Evolutionary conservation across 2,329 filamentous ascomycete genomes (phyloP).

Genomic region (Colletotrichum simmondsii): DNA sequence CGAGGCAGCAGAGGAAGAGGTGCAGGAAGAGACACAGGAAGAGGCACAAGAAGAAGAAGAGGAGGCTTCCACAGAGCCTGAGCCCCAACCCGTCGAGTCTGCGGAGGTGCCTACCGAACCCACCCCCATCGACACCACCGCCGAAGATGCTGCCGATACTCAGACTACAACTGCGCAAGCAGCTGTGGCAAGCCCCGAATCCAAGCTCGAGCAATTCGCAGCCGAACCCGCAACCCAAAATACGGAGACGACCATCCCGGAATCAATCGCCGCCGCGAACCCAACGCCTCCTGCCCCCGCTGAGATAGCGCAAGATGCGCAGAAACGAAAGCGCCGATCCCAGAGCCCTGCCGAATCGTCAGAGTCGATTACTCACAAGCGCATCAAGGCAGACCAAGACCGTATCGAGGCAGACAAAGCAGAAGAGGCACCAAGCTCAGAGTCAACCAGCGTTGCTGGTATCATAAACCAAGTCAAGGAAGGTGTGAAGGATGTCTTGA

Average conservation of each 20-base stretch:
- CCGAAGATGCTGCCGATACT: constrained; percentile 4
- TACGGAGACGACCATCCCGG: background rate
- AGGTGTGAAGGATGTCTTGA: background rate
- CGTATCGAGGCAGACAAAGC: constrained; percentile 57
- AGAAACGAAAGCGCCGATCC: constrained; percentile 76
- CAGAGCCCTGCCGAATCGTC: constrained; percentile 67
- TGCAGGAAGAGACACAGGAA: constrained; percentile 14
- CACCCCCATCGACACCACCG: constrained; percentile 11
- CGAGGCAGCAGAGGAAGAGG: background rate
- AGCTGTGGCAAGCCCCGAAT: background rate
- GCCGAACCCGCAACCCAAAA: background rate
- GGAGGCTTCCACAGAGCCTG: constrained; percentile 5
- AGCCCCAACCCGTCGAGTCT: constrained; percentile 24
- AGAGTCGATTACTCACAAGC: constrained; percentile 66
- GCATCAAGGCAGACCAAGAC: constrained; percentile 59
- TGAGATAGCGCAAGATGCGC: constrained; percentile 58
- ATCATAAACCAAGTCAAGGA: constrained; percentile 19
- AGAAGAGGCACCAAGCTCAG: background rate
- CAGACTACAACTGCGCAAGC: constrained; percentile 38
- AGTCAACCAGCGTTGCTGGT: constrained; percentile 11
- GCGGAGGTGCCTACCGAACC: constrained; percentile 30
- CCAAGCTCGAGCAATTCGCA: background rate
- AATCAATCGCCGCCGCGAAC: constrained; percentile 13
- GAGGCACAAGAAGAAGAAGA: constrained; percentile 22
- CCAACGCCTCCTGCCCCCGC: constrained; percentile 26